Percentiles rank a stretch among this genome's conserved stretches.
phyloP scores from a whole-genome alignment of 2,329 filamentous ascomycete genomes.

The Trichoderma koningiopsis region DNA sequence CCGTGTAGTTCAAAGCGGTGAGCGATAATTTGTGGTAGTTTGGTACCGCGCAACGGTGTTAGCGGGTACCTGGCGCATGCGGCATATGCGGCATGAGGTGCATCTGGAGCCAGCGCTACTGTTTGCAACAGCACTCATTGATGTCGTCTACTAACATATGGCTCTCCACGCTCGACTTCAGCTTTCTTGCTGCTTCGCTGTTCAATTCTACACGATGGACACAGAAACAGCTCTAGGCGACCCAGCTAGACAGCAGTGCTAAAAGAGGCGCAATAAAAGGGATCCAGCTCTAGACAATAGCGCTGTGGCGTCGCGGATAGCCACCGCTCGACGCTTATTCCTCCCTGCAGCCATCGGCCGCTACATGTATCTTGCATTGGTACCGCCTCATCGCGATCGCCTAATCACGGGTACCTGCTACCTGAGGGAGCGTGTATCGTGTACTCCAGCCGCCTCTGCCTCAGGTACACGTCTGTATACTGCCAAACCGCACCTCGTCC shows the following conservation, averaged over 20 bases:
- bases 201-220: not conserved
- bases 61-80: not conserved
- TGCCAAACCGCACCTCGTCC: not conserved
- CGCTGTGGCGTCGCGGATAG: not conserved
- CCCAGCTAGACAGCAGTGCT: not conserved
- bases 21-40: not conserved
- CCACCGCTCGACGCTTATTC: not conserved
- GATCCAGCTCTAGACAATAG: not conserved
- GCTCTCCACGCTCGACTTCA: not conserved
- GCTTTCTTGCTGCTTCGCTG: not conserved
- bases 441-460: not conserved
- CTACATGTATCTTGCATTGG: conserved; percentile 18
- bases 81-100: not conserved
- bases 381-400: conserved; percentile 2
- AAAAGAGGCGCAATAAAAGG: not conserved
- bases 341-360: conserved; percentile 6
- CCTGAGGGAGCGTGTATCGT: not conserved
- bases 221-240: not conserved
- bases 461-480: not conserved
- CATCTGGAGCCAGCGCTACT: not conserved
- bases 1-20: conserved; percentile 21
- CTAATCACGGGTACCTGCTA: not conserved
- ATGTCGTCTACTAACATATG: not conserved
- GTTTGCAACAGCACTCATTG: not conserved
- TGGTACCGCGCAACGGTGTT: not conserved